A percentile compares a stretch with the other conserved stretches of the same genome.
phyloP scores from a whole-genome alignment of 208 protist species.

The Naegleria lovaniensis region DNA sequence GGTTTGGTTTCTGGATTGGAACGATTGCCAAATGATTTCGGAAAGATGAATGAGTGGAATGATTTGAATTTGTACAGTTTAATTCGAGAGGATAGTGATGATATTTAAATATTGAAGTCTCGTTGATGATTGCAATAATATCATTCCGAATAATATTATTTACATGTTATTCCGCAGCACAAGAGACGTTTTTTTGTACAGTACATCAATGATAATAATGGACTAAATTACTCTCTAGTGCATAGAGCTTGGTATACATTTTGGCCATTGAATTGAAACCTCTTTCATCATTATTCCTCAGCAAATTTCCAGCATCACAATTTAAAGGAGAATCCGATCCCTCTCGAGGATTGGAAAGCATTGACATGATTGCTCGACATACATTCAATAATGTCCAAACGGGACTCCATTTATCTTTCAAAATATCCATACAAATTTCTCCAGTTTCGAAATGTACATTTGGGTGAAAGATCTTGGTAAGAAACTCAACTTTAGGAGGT shows the following conservation, averaged over 20 bases:
- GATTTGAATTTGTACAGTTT: background rate
- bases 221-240: background rate
- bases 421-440: slow-evolving; percentile 77
- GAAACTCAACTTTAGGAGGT: slow-evolving; percentile 62
- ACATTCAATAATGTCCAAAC: slow-evolving; percentile 76
- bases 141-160: background rate
- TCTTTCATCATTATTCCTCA: slow-evolving; percentile 53
- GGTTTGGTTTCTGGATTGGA: background rate
- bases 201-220: background rate
- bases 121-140: no score
- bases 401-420: slow-evolving; percentile 73
- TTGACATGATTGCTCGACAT: slow-evolving; percentile 63
- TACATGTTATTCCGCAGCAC: background rate
- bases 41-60: background rate
- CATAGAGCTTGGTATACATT: slow-evolving; percentile 39
- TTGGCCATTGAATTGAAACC: slow-evolving; percentile 36
- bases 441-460: slow-evolving; percentile 75
- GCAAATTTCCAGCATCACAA: slow-evolving; percentile 79
- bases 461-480: slow-evolving; percentile 76
- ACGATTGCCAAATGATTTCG: background rate
- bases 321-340: slow-evolving; percentile 66
- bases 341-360: slow-evolving; percentile 66
- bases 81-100: background rate
- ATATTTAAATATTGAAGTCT: no score
- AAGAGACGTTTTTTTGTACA: background rate